These are phyloP conservation scores for Plasmodium ovale DNA, from an alignment of 169 alveolate genomes.

Conservation along the genomic window DNA sequence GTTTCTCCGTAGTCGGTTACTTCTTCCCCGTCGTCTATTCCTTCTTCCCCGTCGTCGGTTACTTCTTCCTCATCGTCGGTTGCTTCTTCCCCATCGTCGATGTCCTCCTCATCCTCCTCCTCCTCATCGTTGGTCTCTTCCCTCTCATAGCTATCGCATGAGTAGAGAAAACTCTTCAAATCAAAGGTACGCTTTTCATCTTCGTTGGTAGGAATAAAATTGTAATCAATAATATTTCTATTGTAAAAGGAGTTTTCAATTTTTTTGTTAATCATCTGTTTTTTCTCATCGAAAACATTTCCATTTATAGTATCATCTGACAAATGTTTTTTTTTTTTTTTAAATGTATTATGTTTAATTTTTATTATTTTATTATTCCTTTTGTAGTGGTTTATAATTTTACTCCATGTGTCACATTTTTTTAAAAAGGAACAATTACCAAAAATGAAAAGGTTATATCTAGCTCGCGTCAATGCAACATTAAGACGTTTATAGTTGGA, in stretches of 20 bases:
- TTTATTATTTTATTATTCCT: constrained; percentile 43
- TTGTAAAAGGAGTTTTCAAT: constrained; percentile 71
- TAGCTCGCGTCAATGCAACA: constrained; percentile 96
- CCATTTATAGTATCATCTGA: constrained; percentile 19
- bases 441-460: constrained; percentile 91
- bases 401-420: constrained; percentile 63
- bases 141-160: background rate
- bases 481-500: constrained; percentile 94
- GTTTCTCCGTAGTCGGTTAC: background rate
- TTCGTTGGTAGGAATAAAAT: constrained; percentile 34
- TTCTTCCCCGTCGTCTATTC: background rate
- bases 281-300: constrained; percentile 35
- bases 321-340: constrained; percentile 17
- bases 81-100: background rate
- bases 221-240: constrained; percentile 44
- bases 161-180: constrained; percentile 9
- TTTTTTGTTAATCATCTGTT: constrained; percentile 36
- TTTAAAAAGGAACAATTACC: constrained; percentile 78
- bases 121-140: background rate
- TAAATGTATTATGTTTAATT: constrained; percentile 31
- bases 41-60: background rate
- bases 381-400: constrained; percentile 54
- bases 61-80: background rate
- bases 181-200: constrained; percentile 21
- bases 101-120: background rate